Base-by-base conservation (phyloP, 805 yeast species). In the Kodamaea sagamina region DNA sequence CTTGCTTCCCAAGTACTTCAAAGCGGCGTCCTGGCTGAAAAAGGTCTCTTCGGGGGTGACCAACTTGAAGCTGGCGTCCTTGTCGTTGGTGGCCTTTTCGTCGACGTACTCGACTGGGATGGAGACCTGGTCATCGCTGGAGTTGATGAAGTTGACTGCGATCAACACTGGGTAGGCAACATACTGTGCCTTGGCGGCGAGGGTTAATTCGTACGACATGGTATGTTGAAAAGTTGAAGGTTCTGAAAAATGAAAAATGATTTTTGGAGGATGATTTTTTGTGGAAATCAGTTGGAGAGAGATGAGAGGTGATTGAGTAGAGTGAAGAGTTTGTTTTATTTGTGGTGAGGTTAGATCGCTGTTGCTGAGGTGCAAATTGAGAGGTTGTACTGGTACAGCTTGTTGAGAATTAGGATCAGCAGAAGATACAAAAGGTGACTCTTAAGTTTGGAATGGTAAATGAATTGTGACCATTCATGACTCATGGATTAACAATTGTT, bases 151-250 rank as follows among this genome's bases (percentile, higher is more conserved):
- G 16, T 84, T 82, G 32, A 89, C 86, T 32, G 95, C 95, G 54
- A 87, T 81, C 48, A 89, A 67, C 12, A 82, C 80, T 4, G 87
- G 78, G 62, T 88, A 92, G 21, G 92, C 93, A 45, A 87, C 84
- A 39, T 78, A 74, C 13, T 87, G 87, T 4, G 96, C 95, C 72
- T 89, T 90, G 43, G 87, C 89, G 46, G 96, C 96, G 51, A 90
- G 67, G 45, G 82, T 75, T 48, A 90, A 72, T 15, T 29, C 34
- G 22, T 66, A 68, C 59, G 79, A 66, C 77, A 67, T 72, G 35
- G 15, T 29, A 19, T 13, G 24, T 52, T 22, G 17, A 32, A 25
- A 25, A 27, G 26, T 38, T 35, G 28, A 17, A 35, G 22, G 19
- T 13, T 22, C 12, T 24, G 26, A 34, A 34, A 19, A 15, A 16